Evolutionary conservation across 2,329 filamentous ascomycete genomes (phyloP).

Genomic region (Trichoderma semiorbis): DNA sequence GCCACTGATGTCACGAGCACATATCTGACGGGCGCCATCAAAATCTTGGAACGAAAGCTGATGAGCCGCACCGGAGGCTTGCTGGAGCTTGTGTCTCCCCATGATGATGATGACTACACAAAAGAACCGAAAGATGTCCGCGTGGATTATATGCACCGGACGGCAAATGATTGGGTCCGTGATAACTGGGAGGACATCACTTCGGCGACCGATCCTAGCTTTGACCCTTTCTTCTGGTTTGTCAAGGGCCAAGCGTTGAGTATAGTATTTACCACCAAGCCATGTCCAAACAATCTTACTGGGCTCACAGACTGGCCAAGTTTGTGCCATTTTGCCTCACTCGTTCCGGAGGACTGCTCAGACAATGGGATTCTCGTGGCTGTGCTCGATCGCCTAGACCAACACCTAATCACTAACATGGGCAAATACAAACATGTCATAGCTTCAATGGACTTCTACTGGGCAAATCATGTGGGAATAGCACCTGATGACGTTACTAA

Average conservation of each 20-base stretch:
- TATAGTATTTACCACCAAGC: background rate
- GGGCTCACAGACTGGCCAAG: no score
- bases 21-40: background rate
- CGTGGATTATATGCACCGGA: background rate
- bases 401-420: no score
- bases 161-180: background rate
- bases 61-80: background rate
- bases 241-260: background rate
- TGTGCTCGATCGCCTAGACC: background rate
- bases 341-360: background rate
- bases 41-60: background rate
- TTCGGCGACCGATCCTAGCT: background rate
- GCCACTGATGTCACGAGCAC: fast-evolving
- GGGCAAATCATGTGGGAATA: no score
- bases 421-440: no score
- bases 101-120: fast-evolving
- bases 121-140: background rate
- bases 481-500: no score
- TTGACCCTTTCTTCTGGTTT: background rate
- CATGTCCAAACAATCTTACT: no score
- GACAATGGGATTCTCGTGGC: background rate
- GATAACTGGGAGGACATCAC: background rate
- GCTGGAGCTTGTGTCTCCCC: background rate
- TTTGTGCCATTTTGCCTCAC: no score
- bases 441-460: no score